A percentile compares a stretch with the other conserved stretches of the same genome.
Evolutionary conservation across 768 basidiomycete species (phyloP).

Genomic region (Hortiboletus campestris): DNA sequence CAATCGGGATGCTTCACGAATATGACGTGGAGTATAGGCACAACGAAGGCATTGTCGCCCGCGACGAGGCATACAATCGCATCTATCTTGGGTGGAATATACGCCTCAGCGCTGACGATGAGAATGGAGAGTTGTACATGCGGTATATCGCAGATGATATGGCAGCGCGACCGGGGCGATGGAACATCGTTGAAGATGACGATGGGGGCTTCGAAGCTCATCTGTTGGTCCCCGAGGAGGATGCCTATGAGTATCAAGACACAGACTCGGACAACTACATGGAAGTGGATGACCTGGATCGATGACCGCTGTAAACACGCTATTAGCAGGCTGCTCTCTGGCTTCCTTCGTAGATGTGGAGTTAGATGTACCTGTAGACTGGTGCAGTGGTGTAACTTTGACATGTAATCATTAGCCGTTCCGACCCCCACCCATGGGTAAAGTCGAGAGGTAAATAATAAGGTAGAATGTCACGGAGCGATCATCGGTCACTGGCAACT

Average conservation of each 20-base stretch:
- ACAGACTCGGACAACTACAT: constrained; percentile 42
- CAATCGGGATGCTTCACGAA: constrained; percentile 53
- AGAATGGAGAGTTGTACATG: constrained; percentile 41
- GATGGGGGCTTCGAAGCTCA: constrained; percentile 46
- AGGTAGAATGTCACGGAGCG: background rate
- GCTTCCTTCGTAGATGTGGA: background rate
- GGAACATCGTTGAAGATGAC: constrained; percentile 33
- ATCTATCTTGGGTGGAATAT: constrained; percentile 74
- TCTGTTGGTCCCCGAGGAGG: constrained; percentile 36
- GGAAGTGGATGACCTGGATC: constrained; percentile 25
- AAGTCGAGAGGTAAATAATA: too few species aligned
- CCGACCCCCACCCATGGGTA: too few species aligned
- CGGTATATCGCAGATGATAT: constrained; percentile 41
- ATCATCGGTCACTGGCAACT: too few species aligned
- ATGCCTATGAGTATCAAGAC: constrained; percentile 33
- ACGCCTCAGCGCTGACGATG: constrained; percentile 41
- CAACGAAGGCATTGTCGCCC: constrained; percentile 50
- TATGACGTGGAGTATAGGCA: constrained; percentile 58
- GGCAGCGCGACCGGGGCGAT: constrained; percentile 43
- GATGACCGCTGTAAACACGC: background rate
- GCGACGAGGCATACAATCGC: constrained; percentile 40
- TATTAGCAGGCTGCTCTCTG: background rate
- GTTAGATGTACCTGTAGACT: constrained; percentile 9
- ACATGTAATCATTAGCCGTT: background rate
- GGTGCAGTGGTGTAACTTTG: background rate